phyloP scores from a whole-genome alignment of 2,329 filamentous ascomycete species.

The Monascus ruber region DNA sequence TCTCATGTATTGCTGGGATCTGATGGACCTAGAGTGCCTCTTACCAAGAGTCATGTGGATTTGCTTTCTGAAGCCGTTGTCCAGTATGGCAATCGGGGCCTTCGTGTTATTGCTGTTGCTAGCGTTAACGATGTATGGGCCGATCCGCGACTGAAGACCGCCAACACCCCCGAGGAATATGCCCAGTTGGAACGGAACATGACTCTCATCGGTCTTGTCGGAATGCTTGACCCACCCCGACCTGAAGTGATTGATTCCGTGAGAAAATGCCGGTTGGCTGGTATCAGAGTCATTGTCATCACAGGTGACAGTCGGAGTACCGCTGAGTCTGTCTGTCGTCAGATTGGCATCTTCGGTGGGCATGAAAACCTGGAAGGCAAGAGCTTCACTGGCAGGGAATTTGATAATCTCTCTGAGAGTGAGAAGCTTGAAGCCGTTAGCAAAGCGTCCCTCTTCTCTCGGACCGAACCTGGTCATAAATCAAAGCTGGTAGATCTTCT shows the following conservation, averaged over 20 bases:
- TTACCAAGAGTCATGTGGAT: slow-evolving; percentile 57
- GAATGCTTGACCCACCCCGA: slow-evolving; percentile 93
- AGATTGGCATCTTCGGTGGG: slow-evolving; percentile 83
- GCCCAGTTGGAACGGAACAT: slow-evolving; percentile 80
- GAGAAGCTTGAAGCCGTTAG: slow-evolving; percentile 79
- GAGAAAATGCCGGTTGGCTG: slow-evolving; percentile 77
- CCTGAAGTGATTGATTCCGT: slow-evolving; percentile 83
- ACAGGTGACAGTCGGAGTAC: slow-evolving; percentile 98
- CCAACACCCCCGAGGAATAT: slow-evolving; percentile 77
- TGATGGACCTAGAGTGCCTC: slow-evolving; percentile 62
- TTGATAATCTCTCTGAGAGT: slow-evolving; percentile 67
- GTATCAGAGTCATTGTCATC: slow-evolving; percentile 94
- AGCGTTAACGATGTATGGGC: slow-evolving; percentile 64
- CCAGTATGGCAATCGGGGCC: slow-evolving; percentile 80
- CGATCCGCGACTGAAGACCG: slow-evolving; percentile 58
- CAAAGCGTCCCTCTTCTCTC: slow-evolving; percentile 82
- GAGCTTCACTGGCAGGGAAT: slow-evolving; percentile 91
- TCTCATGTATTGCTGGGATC: slow-evolving; percentile 67
- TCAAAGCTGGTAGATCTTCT: slow-evolving; percentile 95
- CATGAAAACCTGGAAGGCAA: slow-evolving; percentile 78
- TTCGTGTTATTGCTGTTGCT: slow-evolving; percentile 89
- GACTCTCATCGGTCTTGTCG: slow-evolving; percentile 85
- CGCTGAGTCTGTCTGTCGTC: slow-evolving; percentile 91
- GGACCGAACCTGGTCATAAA: slow-evolving; percentile 92
- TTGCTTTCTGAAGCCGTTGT: slow-evolving; percentile 69